Conservation (phyloP, 2,329 filamentous ascomycete genomes). For the Sporothrix phasma region DNA sequence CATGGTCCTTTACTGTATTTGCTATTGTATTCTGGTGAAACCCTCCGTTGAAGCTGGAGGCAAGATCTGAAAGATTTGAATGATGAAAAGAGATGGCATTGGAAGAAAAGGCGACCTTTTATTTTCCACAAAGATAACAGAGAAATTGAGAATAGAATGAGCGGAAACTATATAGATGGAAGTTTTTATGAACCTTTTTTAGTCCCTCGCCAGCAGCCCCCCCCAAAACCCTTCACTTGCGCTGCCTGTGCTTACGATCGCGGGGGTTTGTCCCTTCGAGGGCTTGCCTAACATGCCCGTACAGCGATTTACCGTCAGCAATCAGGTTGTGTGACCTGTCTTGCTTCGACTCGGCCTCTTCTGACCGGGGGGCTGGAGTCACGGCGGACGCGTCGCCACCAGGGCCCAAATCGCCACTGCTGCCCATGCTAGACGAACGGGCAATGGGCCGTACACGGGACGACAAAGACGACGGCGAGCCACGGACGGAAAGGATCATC, state of each 20-base stretch:
- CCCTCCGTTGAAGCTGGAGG: too few species aligned
- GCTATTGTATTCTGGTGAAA: too few species aligned
- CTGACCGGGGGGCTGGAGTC: background rate
- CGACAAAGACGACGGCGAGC: background rate
- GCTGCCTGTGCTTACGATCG: background rate
- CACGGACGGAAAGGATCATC: background rate
- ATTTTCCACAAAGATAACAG: too few species aligned
- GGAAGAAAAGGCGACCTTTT: too few species aligned
- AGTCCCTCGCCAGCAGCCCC: background rate
- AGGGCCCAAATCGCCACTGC: background rate
- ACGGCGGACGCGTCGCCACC: background rate
- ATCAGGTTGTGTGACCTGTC: slow-evolving; percentile 12
- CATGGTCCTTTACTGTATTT: too few species aligned
- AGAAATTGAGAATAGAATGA: too few species aligned
- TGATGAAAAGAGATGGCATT: too few species aligned
- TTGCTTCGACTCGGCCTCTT: background rate
- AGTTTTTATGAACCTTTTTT: background rate
- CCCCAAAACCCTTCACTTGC: background rate
- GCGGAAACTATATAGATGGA: background rate
- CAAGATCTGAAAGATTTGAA: too few species aligned
- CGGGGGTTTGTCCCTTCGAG: background rate
- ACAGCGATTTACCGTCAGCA: slow-evolving; percentile 13
- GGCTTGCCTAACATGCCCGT: background rate
- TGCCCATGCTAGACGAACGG: background rate
- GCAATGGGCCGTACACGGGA: background rate